Base-by-base conservation (phyloP, 2,329 filamentous ascomycete species). In the Talaromyces atroroseus region DNA sequence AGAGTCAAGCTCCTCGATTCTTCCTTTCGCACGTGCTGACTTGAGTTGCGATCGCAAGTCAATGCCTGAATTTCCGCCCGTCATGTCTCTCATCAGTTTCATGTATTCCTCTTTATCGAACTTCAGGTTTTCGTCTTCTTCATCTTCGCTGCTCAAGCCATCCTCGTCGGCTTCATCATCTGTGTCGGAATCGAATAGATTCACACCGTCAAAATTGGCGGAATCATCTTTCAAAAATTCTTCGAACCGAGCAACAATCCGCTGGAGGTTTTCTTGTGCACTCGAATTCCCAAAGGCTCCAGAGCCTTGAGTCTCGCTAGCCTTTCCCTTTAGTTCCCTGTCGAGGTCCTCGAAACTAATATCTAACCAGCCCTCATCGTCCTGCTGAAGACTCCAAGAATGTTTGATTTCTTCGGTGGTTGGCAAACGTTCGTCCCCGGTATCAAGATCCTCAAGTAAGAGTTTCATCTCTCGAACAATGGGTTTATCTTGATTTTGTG, bases 181-280 rank as follows among this genome's bases (percentile, higher is more conserved):
- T 5, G 80, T 76, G 12, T 82, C 78, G 45, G 85, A 79, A 16
- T 82, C 79, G 29, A 78, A 70, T 24, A 89, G 71, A 58, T 90
- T 85, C 0, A 86, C 89, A 0, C 91, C 92, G 48, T 95, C 91
- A 5, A 85, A 70, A 1, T 89, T 92, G 0, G 91, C 90, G 47
- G 81, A 82, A 11, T 95, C 88, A 64, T 97, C 90, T 56, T 95
- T 89, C 47, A 99, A 73, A 64, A 99, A 97, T 12, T 88, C 80
- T 66, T 96, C 91, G 66, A 99, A 97, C n/a, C 90, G 84, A 48
- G 89, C 87, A 0, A 99, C 94, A 69, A 97, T 96, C 66, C 92
- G 92, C 54, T 88, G 86, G 21, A 99, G 77, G 67, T 96, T 76
- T 61, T 75, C 72, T 53, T 78, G 70, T 1, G 74, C 68, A 7